phyloP scores from a whole-genome alignment of 2,329 filamentous ascomycete genomes.

The Aureobasidium sp. region DNA sequence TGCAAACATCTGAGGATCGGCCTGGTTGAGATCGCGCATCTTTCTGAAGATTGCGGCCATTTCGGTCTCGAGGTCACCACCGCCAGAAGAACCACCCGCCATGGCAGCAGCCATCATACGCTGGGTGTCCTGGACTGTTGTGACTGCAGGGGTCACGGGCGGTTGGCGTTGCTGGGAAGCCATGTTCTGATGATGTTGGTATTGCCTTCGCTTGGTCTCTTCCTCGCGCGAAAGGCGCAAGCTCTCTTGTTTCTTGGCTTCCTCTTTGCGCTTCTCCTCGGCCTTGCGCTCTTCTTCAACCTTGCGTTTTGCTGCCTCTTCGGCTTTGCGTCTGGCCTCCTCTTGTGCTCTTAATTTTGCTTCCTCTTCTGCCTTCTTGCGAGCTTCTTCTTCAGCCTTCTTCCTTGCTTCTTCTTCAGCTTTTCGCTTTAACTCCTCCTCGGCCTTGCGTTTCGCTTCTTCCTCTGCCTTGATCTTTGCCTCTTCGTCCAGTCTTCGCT shows the following conservation, averaged over 20 bases:
- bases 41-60: conserved; percentile 51
- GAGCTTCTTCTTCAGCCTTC: conserved; percentile 24
- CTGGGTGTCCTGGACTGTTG: neutral
- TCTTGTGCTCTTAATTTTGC: conserved; percentile 23
- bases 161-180: neutral
- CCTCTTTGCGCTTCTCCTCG: neutral
- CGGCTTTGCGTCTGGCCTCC: conserved; percentile 24
- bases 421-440: conserved; percentile 26
- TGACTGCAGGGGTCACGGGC: neutral
- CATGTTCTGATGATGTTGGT: neutral
- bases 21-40: conserved; percentile 50
- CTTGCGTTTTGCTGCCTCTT: conserved; percentile 24
- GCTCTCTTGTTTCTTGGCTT: neutral
- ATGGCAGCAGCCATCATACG: conserved; percentile 12
- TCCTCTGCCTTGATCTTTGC: conserved; percentile 28
- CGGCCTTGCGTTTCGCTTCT: conserved; percentile 25
- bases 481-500: conserved; percentile 25
- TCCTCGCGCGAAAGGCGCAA: neutral
- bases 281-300: conserved; percentile 23
- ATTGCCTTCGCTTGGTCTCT: neutral
- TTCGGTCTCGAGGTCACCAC: conserved; percentile 40
- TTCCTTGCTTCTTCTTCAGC: conserved; percentile 22
- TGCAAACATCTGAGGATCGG: conserved; percentile 49
- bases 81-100: neutral
- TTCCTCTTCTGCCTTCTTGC: conserved; percentile 19